Conservation (phyloP, 2,329 filamentous ascomycete species). For the Sordariomycetes sp. region DNA sequence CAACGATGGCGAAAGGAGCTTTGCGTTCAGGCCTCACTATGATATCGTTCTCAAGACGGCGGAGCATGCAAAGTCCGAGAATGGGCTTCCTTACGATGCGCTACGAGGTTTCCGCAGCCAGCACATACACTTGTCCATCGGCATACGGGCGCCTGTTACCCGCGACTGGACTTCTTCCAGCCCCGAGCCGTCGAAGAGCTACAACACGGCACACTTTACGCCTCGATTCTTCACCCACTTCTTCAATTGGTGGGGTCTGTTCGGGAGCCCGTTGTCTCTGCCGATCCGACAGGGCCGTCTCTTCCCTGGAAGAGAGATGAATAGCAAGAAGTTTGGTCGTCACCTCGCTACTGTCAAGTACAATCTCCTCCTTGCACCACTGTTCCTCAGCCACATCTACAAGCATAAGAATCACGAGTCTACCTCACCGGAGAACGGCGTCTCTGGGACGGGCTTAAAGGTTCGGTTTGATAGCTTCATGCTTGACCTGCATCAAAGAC, state of each 20-base stretch:
- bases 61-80: constrained; percentile 50
- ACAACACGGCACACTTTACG: constrained; percentile 90
- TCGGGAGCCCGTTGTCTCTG: constrained; percentile 86
- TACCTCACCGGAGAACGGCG: constrained; percentile 52
- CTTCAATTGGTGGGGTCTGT: constrained; percentile 95
- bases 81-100: constrained; percentile 63
- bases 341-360: constrained; percentile 99
- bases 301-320: constrained; percentile 88
- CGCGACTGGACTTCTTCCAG: constrained; percentile 74
- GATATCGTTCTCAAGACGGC: constrained; percentile 78
- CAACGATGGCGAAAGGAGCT: constrained; percentile 58
- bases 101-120: constrained; percentile 93
- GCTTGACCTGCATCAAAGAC: constrained; percentile 86
- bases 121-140: constrained; percentile 90
- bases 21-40: constrained; percentile 87
- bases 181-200: constrained; percentile 68
- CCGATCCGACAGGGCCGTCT: constrained; percentile 85
- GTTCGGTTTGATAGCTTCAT: constrained; percentile 94
- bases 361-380: constrained; percentile 77
- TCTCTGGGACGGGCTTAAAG: constrained; percentile 92
- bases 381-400: constrained; percentile 95
- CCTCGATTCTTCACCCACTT: constrained; percentile 98
- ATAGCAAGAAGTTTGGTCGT: constrained; percentile 94
- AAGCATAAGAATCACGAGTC: constrained; percentile 96
- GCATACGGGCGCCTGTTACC: constrained; percentile 74